Conservation (phyloP, 352 stramenopile genomes). For the Pythium oligandrum region DNA sequence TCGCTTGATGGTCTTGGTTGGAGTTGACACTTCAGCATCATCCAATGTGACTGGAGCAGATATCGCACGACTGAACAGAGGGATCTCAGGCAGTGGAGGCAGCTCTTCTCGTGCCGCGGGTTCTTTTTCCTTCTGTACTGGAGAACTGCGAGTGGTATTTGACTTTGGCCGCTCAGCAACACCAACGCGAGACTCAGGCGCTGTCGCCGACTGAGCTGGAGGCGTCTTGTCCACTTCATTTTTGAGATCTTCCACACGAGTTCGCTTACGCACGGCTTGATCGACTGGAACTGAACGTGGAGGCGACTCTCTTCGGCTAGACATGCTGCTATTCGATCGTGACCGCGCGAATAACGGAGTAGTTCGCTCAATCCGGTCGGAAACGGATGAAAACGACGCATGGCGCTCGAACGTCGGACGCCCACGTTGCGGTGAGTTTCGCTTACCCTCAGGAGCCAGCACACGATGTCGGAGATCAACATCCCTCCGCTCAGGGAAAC, state of each 20-base stretch:
- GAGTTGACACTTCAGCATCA: conserved; percentile 24
- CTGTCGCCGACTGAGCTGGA: conserved; percentile 1
- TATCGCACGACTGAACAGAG: conserved; percentile 12
- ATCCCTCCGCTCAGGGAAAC: too few relatives aligned
- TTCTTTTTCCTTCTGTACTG: conserved; percentile 4
- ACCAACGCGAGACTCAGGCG: conserved; percentile 1
- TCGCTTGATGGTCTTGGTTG: conserved; percentile 51
- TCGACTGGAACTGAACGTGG: too few relatives aligned
- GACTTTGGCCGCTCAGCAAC: neutral
- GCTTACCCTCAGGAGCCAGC: too few relatives aligned
- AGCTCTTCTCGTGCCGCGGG: conserved; percentile 35
- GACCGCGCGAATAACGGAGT: conserved; percentile 11
- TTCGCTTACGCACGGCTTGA: conserved; percentile 10
- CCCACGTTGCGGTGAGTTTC: conserved; percentile 8
- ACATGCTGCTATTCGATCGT: conserved; percentile 5
- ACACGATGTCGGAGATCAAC: too few relatives aligned
- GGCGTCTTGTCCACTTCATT: conserved; percentile 7
- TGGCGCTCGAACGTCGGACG: conserved; percentile 41
- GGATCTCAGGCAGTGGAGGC: conserved; percentile 62
- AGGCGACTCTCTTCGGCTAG: too few relatives aligned
- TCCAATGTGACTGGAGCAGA: conserved; percentile 1
- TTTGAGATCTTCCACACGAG: conserved; percentile 20
- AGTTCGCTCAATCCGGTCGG: conserved; percentile 14
- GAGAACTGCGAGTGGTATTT: conserved; percentile 5
- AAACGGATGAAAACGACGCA: conserved; percentile 30